Evolutionary conservation across 805 yeast genomes (phyloP), one percentile per base, ranked within the genome.

Genomic region (Myxozyma sirexii): DNA sequence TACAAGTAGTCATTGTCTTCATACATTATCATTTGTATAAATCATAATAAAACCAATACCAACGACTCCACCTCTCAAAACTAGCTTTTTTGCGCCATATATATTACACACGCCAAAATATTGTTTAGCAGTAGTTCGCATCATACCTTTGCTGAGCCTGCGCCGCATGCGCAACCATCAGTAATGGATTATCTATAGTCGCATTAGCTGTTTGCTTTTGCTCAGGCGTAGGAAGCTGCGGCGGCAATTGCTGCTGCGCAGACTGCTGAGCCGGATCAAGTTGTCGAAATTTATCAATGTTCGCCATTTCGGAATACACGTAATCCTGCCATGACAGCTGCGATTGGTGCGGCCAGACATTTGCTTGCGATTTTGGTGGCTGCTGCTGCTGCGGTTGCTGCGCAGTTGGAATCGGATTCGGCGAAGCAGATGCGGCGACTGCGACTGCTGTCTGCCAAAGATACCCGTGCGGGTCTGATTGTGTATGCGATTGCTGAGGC

Each of bases 271-370:
- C 17, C 10, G 31, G 47, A 5, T 5, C 26, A 8, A n/a, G 10
- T 10, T 7, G 33, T 29, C 33, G 33, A 29, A 50, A 10, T 19
- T 49, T 44, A 31, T 60, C 57, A 33, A 56, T 42, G n/a, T 50
- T 46, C 26, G 41, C 61, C 58, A 56, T 56, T 23, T 60, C 61
- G 12, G 60, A 26, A n/a, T 39, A 53, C 17, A 60, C 58, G 50
- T 60, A 60, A 26, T 52, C 64, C 19, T 56, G 61, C 64, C 64
- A 60, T n/a, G 48, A 43, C 15, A 46, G 49, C 21, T 54, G n/a
- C 53, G 39, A 41, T 45, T 27, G 49, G 4, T 56, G 54, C n/a
- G 5, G 38, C 54, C 39, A 38, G 33, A 29, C 10, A 10, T 21
- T 17, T 7, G 39, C n/a, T 3, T 24, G 37, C 17, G 23, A 37